Base-by-base conservation (phyloP, 2,329 filamentous ascomycete genomes). In the Cercospora janseana region DNA sequence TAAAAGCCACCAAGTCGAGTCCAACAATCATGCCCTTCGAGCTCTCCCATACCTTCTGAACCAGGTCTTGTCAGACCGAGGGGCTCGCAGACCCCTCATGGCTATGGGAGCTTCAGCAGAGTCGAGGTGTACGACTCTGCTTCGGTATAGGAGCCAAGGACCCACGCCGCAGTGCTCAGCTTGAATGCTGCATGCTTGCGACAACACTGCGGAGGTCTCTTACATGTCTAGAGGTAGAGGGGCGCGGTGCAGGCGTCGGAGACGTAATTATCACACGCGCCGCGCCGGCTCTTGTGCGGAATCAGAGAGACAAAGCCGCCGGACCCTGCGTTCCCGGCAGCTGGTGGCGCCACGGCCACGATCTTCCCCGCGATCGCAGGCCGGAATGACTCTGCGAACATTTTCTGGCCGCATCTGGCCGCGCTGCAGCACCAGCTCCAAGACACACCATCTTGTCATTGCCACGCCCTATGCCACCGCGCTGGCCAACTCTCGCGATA, bases 361-460 rank as follows among this genome's bases (percentile, higher is more conserved):
- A 40, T 40, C 35, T 40, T 40, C 35, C 35, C 35, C 35, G 35
- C 35, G 35, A 40, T 40, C 35, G 35, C 35, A 16, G 35, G 35
- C 35, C 7, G 20, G 26, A 40, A 40, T 40, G 34, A 48, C 45
- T 40, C 42, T 13, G 23, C 27, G 27, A 38, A 41, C 26, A 20
- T 29, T 31, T 40, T 32, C 27, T 48, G 32, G 45, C 45, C 45
- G 45, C 34, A 48, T 40, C 26, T 48, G 29, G 35, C 46, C 46
- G 46, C 46, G 2, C 5, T 18, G 9, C 23, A 35, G 21, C 15
- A 21, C 13, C 13, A 32, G 21, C 35, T 40, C 23, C 35, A 20
- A 26, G 20, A 40, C 35, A 40, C 35, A 40, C n/a, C n/a, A n/a
- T n/a, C n/a, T n/a, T n/a, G n/a, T n/a, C n/a, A 38, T 18, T 21